Base-by-base conservation (phyloP, 1,284 basidiomycete species). In the Xerocomus minutiporus region DNA sequence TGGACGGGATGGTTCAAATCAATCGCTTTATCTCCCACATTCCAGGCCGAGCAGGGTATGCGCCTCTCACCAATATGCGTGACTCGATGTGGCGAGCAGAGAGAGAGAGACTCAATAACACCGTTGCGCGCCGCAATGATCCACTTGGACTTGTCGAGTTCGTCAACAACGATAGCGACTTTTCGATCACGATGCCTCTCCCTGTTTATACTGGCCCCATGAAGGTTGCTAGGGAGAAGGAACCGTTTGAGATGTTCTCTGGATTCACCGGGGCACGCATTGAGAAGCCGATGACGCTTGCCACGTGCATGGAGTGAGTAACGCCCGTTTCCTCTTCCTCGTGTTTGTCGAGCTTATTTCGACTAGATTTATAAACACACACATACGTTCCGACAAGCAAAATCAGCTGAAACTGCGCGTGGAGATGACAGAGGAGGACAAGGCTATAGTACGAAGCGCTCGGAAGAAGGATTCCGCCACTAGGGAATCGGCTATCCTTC, bases 1-100 rank as follows among this genome's bases (percentile, higher is more conserved):
- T 57, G 4, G 46, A 55, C n/a, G 64, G 64, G 6, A 65, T 68
- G 64, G 15, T 68, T 11, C 66, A 67, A 26, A 25, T 68, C 32
- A 67, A 61, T 36, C 48, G 11, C 11, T 59, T 59, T 32, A 47
- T 42, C 13, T 58, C 59, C 4, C 51, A 59, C 28, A 44, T 61
- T 8, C 59, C 59, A 2, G 57, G 59, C 7, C 17, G 25, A n/a
- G 44, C 41, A 6, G 59, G 57, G 2, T 28, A 28, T 5, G 39
- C 11, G 1, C 62, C 60, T 39, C 60, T 64, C 29, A 58, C 55
- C 2, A 5, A 20, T 13, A 46, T 44, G 35, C 48, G 54, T 1
- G 46, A 59, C n/a, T 26, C 29, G 0, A 40, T 62, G 50, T 61
- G 61, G 59, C 42, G 41, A 5, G 4, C 23, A 0, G 52, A 45